Conservation (phyloP, 2,329 filamentous ascomycete genomes). For the Colletotrichum orbiculare region DNA sequence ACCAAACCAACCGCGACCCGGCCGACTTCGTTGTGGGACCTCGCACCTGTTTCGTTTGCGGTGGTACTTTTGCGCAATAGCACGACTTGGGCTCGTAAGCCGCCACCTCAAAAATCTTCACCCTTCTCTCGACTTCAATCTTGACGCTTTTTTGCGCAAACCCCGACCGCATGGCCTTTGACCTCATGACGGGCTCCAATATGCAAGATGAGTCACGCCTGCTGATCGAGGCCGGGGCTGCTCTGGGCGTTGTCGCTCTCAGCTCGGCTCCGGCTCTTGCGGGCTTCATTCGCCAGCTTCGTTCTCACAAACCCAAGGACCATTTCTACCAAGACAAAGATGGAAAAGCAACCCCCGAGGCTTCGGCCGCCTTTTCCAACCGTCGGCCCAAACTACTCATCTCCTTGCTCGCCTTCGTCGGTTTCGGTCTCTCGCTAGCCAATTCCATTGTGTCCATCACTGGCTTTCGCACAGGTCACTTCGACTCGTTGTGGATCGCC, state of each 20-base stretch:
- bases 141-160: not conserved
- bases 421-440: constrained; percentile 66
- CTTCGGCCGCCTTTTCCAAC: constrained; percentile 70
- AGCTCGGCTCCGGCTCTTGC: constrained; percentile 51
- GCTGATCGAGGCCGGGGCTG: constrained; percentile 39
- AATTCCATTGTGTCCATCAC: constrained; percentile 65
- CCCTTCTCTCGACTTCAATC: not conserved
- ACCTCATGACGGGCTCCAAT: constrained; percentile 8
- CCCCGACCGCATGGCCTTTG: not conserved
- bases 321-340: constrained; percentile 75
- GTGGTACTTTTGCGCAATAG: constrained; percentile 1
- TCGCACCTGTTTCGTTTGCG: constrained; percentile 5
- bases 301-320: constrained; percentile 48
- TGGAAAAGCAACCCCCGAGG: constrained; percentile 74
- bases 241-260: constrained; percentile 49
- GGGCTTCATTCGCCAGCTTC: constrained; percentile 48
- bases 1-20: not conserved
- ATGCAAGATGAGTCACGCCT: constrained; percentile 34
- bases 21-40: constrained; percentile 17
- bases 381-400: constrained; percentile 66
- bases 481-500: constrained; percentile 57
- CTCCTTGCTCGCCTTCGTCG: constrained; percentile 63
- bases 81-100: not conserved
- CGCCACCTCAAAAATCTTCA: constrained; percentile 19
- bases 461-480: constrained; percentile 22